A percentile compares a stretch with the other conserved stretches of the same genome.
These are phyloP conservation scores for Pleurozium schreberi DNA, from an alignment of 225 moss, liverwort and hornwort genomes.

Conservation along the genomic window DNA sequence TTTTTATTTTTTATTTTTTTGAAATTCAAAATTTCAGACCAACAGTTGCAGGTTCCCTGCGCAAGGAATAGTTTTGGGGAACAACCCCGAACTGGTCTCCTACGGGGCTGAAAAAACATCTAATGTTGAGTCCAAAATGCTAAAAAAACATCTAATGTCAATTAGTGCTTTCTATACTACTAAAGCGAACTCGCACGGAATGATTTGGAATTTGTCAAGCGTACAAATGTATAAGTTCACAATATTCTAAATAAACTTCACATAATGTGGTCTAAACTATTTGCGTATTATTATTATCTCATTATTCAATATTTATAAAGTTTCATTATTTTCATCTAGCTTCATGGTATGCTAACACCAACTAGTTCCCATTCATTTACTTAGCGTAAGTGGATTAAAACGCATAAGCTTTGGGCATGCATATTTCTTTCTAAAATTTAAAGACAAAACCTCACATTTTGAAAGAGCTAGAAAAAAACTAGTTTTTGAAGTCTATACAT, in stretches of 20 bases:
- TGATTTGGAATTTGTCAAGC: neutral
- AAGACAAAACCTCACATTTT: neutral
- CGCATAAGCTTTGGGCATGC: rapidly evolving
- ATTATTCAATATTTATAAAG: neutral
- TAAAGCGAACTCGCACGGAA: neutral
- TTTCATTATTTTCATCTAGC: neutral
- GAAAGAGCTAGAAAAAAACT: neutral
- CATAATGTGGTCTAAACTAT: no score
- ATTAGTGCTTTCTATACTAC: neutral
- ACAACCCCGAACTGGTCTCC: no score
- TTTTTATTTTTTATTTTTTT: no score
- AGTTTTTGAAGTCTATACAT: neutral
- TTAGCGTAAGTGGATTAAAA: neutral
- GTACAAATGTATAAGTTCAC: neutral
- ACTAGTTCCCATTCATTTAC: neutral
- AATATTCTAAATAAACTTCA: neutral
- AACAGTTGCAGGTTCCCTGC: no score
- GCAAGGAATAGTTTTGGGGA: no score
- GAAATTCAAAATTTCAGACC: no score
- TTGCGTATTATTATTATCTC: no score
- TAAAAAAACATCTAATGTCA: no score
- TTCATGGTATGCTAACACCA: neutral
- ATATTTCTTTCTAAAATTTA: neutral
- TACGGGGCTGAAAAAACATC: no score
- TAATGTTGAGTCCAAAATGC: no score